phyloP scores from a whole-genome alignment of 768 basidiomycete species.

The Mycena haematopus region DNA sequence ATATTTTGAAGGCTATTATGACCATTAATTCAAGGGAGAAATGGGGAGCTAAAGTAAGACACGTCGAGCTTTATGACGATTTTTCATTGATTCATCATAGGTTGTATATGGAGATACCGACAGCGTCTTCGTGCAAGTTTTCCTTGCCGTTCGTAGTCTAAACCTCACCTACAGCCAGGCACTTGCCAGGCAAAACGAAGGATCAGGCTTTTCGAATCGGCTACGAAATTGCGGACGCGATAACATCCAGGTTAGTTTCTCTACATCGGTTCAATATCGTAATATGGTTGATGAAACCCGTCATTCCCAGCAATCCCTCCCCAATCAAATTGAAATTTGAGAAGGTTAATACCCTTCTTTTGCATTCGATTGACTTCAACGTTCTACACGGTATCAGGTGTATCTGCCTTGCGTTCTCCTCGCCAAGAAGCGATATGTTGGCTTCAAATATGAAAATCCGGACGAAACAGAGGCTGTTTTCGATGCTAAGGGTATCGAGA shows the following conservation, averaged over 20 bases:
- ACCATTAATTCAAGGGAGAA: conserved; percentile 75
- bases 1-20: conserved; percentile 70
- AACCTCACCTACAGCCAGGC: conserved; percentile 39
- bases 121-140: conserved; percentile 79
- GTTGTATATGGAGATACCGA: conserved; percentile 99
- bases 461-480: conserved; percentile 83
- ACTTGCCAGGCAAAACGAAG: conserved; percentile 88
- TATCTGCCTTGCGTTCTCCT: conserved; percentile 94
- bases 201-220: conserved; percentile 95
- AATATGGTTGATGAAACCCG: not conserved
- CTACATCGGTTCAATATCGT: not conserved
- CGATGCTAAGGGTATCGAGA: conserved; percentile 98
- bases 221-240: conserved; percentile 86
- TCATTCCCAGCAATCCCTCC: conserved; percentile 65
- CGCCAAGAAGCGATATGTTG: conserved; percentile 98
- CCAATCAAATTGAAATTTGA: conserved; percentile 98
- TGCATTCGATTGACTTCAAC: not conserved
- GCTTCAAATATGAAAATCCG: conserved; percentile 90
- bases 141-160: not conserved
- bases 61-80: not conserved
- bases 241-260: conserved; percentile 54
- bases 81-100: conserved; percentile 33
- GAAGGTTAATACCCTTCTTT: conserved; percentile 65
- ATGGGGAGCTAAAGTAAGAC: conserved; percentile 78
- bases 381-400: conserved; percentile 62